These are phyloP conservation scores for Apiospora arundinis DNA, from an alignment of 2,329 filamentous ascomycete species.

Conservation along the genomic window DNA sequence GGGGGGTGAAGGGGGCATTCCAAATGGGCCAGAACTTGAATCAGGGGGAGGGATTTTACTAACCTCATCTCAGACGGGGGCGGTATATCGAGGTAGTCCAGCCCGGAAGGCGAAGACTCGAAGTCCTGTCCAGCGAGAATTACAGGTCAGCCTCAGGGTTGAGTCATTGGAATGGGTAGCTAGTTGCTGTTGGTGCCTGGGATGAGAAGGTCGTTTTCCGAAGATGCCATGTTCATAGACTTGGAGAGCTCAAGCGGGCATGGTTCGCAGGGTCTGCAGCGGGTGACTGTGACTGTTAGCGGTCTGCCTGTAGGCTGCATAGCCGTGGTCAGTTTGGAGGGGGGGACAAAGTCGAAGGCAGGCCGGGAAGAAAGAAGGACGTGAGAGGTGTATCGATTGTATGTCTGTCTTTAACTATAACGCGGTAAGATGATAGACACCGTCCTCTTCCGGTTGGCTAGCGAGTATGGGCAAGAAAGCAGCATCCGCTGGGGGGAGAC, in stretches of 20 bases:
- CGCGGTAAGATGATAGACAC: constrained; percentile 8
- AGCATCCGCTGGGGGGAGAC: not conserved
- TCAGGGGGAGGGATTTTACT: constrained; percentile 37
- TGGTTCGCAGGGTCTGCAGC: constrained; percentile 13
- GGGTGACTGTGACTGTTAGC: constrained; percentile 16
- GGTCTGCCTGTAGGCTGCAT: constrained; percentile 14
- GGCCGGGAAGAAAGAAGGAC: constrained; percentile 4
- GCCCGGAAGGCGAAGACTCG: constrained; percentile 59
- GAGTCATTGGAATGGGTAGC: constrained; percentile 1
- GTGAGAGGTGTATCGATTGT: constrained; percentile 9
- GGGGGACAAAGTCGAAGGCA: not conserved
- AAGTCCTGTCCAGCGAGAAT: constrained; percentile 54
- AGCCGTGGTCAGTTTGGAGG: not conserved
- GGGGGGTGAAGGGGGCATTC: not conserved
- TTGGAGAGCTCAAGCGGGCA: constrained; percentile 6
- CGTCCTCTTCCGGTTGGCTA: constrained; percentile 16
- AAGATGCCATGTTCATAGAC: constrained; percentile 3
- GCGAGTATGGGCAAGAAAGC: constrained; percentile 7
- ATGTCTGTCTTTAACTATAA: constrained; percentile 15
- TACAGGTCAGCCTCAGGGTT: not conserved
- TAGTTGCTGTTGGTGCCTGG: not conserved
- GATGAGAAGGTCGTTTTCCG: not conserved
- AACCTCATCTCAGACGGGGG: constrained; percentile 62
- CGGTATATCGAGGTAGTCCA: constrained; percentile 61
- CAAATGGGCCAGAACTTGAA: not conserved